A percentile compares a stretch with the other conserved stretches of the same genome.
Conservation (phyloP, 306 rosid genomes). For the Prunus armeniaca region DNA sequence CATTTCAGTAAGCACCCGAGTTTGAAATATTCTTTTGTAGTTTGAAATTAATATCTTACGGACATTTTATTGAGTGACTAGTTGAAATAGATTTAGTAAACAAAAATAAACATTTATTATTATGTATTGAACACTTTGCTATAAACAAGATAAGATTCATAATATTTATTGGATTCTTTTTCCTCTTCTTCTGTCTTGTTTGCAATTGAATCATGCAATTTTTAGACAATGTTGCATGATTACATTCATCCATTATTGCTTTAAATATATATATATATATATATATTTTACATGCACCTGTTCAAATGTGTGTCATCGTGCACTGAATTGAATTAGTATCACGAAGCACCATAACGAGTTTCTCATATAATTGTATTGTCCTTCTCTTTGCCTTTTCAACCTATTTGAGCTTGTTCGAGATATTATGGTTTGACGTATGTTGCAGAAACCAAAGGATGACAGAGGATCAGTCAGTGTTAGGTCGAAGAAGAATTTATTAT, state of each 20-base stretch:
- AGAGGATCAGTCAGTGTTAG: slow-evolving; percentile 95
- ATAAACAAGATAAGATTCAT: background rate
- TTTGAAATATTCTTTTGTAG: background rate
- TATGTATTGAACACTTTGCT: background rate
- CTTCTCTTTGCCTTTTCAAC: slow-evolving; percentile 8
- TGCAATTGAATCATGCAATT: background rate
- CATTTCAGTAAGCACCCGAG: background rate
- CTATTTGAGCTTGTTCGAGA: slow-evolving; percentile 10
- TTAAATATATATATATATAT: background rate
- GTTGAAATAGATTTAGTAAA: background rate
- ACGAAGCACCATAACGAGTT: no score
- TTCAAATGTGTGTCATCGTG: background rate
- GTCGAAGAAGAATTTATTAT: slow-evolving; percentile 96
- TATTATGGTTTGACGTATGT: slow-evolving; percentile 22
- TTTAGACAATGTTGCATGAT: background rate
- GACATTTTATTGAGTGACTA: background rate
- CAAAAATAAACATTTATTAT: background rate
- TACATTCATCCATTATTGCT: background rate
- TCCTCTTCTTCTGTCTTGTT: background rate
- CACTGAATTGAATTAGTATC: background rate
- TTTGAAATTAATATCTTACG: background rate
- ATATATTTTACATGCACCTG: background rate
- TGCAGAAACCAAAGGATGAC: slow-evolving; percentile 99
- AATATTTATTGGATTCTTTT: background rate
- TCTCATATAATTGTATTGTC: slow-evolving; percentile 9